These are phyloP conservation scores for Pichia deserticola DNA, from an alignment of 805 yeast genomes.

Conservation along the genomic window DNA sequence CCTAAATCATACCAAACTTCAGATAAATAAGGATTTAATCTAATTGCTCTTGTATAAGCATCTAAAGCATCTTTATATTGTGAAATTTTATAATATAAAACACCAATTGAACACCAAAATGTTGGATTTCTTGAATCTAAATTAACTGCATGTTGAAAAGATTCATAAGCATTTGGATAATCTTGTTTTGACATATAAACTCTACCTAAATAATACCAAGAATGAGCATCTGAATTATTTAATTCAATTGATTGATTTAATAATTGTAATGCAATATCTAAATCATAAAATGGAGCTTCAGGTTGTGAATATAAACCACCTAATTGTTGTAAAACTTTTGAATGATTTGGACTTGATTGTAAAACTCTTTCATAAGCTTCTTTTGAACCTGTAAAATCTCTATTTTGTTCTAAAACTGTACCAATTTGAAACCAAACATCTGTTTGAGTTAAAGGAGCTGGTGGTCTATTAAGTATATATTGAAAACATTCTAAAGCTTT, in stretches of 20 bases:
- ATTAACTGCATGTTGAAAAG: slow-evolving; percentile 97
- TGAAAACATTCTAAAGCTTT: slow-evolving; percentile 92
- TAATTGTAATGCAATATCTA: slow-evolving; percentile 74
- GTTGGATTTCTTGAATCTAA: slow-evolving; percentile 96
- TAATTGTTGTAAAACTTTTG: slow-evolving; percentile 90
- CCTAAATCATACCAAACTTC: slow-evolving; percentile 99
- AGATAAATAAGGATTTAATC: slow-evolving; percentile 90
- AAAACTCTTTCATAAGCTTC: slow-evolving; percentile 94
- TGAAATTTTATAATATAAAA: slow-evolving; percentile 88
- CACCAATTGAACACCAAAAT: slow-evolving; percentile 96
- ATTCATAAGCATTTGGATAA: slow-evolving; percentile 93
- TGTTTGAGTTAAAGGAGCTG: slow-evolving; percentile 90
- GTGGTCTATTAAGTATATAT: slow-evolving; percentile 85
- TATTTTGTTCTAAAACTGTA: slow-evolving; percentile 86
- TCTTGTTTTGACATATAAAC: slow-evolving; percentile 95
- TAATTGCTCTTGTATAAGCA: slow-evolving; percentile 94
- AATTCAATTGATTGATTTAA: slow-evolving; percentile 83
- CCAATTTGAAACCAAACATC: slow-evolving; percentile 99
- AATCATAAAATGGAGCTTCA: slow-evolving; percentile 64
- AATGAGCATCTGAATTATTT: slow-evolving; percentile 86
- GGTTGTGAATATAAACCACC: slow-evolving; percentile 89
- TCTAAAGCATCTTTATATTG: slow-evolving; percentile 96
- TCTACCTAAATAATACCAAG: slow-evolving; percentile 95
- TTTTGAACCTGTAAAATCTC: slow-evolving; percentile 84
- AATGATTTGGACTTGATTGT: slow-evolving; percentile 84